Evolutionary conservation across 441 rosid species (phyloP), one percentile per base, ranked within the genome.

Genomic region (Croton setiger): DNA sequence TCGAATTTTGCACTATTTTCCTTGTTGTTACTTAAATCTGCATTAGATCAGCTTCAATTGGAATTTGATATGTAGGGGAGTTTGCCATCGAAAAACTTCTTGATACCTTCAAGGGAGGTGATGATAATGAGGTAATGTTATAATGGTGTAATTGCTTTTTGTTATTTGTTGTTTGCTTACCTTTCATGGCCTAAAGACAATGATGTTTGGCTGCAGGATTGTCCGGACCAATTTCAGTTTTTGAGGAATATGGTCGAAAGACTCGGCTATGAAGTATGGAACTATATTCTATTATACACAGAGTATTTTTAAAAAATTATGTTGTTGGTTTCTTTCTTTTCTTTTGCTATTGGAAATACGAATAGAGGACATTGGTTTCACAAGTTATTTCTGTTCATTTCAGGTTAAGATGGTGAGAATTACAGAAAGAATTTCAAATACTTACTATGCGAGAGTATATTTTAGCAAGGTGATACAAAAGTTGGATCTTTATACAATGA

Each of bases 391-490:
- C 60, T 15, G 48, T 43, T 48, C 45, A 54, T 82, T 76, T 56
- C 88, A 94, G 98, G 88, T 94, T 33, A 82, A 83, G 83, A 85
- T 90, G 98, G 90, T 86, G 63, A 87, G 86, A 83, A 87, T 94
- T 78, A 94, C 95, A 5, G 76, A 87, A 72, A 86, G 92, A 82
- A 89, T 86, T 54, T 72, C 64, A 11, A 87, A 83, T 76, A 94
- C 93, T 10, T 89, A 87, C 74, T 81, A 78, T 73, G 92, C 96
- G 66, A 82, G 84, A 77, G 75, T 91, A 60, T 84, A 73, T 75
- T 81, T 91, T 73, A 82, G 83, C 79, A 83, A 91, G 98, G 98
- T 91, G 75, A 80, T 66, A 63, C 52, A 45, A 74, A 76, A 61
- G 36, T 79, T 54, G 6, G 61, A 62, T 57, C 55, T 59, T 23